Conservation (phyloP, 331 rosid genomes). For the Rosa hybrid region DNA sequence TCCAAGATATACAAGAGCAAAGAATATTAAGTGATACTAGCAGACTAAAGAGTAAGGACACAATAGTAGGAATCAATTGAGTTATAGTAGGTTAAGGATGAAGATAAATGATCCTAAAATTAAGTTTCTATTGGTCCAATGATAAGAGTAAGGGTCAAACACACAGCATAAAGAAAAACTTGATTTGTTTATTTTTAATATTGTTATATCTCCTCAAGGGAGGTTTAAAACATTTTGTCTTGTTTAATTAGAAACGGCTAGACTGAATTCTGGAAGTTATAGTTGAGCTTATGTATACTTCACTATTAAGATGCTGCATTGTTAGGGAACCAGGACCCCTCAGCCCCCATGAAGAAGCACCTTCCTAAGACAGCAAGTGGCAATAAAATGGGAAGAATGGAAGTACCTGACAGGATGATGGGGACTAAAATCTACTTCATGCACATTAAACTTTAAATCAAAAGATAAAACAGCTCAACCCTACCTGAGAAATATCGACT, state of each 20-base stretch:
- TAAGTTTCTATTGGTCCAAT: neutral
- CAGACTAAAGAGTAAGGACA: neutral
- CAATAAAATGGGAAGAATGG: neutral
- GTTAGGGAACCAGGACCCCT: neutral
- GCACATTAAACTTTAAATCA: neutral
- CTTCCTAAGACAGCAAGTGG: neutral
- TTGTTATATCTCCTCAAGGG: neutral
- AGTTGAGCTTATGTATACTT: neutral
- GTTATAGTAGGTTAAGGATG: constrained; percentile 6
- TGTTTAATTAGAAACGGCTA: neutral
- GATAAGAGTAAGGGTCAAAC: neutral
- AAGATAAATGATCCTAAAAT: neutral
- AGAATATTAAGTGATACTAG: neutral
- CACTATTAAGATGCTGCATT: neutral
- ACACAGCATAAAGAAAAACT: neutral
- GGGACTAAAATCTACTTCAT: neutral
- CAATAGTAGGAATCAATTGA: constrained; percentile 4
- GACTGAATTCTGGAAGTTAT: constrained; percentile 7
- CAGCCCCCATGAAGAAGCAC: constrained; percentile 3
- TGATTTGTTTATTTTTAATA: neutral
- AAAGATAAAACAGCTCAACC: constrained; percentile 6
- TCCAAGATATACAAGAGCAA: neutral
- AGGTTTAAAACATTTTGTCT: neutral
- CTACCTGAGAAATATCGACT: constrained; percentile 46
- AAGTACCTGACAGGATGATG: neutral